These are phyloP conservation scores for Daldinia vernicosa DNA, from an alignment of 495 filamentous ascomycete species.

Conservation along the genomic window DNA sequence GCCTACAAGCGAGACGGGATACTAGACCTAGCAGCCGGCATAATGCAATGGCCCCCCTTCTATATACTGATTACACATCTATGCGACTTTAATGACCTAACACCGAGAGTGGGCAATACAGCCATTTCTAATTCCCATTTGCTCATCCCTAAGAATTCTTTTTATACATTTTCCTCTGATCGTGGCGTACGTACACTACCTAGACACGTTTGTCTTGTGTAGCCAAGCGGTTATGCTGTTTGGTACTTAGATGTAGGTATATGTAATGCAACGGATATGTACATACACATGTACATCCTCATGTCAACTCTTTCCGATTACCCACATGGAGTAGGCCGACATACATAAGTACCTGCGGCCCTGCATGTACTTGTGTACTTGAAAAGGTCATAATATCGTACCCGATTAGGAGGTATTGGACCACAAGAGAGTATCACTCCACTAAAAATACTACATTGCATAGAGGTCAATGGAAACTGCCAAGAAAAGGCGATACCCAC, in stretches of 20 bases:
- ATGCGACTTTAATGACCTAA: background rate
- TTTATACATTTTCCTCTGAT: background rate
- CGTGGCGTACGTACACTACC: background rate
- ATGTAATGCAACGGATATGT: conserved; percentile 23
- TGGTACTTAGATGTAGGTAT: conserved; percentile 13
- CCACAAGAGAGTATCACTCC: conserved; percentile 9
- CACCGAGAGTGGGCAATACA: background rate
- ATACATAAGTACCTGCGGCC: conserved; percentile 20
- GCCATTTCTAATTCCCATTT: background rate
- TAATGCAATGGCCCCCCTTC: background rate
- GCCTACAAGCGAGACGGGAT: conserved; percentile 8
- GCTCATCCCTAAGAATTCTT: background rate
- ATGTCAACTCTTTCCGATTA: background rate
- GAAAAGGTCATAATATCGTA: too few relatives aligned
- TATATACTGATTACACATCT: background rate
- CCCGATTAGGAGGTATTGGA: conserved; percentile 8
- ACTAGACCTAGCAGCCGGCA: conserved; percentile 8
- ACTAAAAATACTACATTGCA: conserved; percentile 24
- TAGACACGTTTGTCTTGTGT: conserved; percentile 11
- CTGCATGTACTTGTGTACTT: conserved; percentile 3
- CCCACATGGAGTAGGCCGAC: conserved; percentile 26
- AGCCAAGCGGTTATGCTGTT: conserved; percentile 29
- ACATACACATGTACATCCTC: background rate
- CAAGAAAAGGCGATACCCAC: conserved; percentile 41
- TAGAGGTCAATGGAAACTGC: conserved; percentile 33